Conservation (phyloP, 225 moss, liverwort and hornwort genomes). For the Climacium dendroides region DNA sequence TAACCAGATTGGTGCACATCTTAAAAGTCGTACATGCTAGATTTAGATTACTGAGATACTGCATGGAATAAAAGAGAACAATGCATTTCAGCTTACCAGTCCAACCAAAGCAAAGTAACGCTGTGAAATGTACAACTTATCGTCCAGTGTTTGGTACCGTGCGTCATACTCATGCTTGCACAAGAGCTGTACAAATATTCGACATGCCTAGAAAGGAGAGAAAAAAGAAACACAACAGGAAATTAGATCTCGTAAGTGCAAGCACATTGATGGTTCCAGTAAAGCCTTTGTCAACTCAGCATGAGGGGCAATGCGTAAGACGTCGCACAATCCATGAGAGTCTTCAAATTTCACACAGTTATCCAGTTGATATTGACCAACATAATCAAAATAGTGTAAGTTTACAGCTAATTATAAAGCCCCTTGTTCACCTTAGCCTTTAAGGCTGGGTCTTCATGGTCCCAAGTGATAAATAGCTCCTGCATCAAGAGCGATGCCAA, state of each 20-base stretch:
- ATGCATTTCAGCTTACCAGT: slow-evolving; percentile 47
- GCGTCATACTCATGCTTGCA: slow-evolving; percentile 97
- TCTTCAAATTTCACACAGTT: not conserved
- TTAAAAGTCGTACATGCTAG: not conserved
- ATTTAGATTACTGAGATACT: not conserved
- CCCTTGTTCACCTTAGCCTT: slow-evolving; percentile 58
- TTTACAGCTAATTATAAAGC: not conserved
- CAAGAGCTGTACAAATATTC: slow-evolving; percentile 86
- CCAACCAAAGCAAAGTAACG: slow-evolving; percentile 96
- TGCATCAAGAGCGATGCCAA: slow-evolving; percentile 96
- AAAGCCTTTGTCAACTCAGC: not conserved
- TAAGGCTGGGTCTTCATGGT: slow-evolving; percentile 81
- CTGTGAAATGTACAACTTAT: slow-evolving; percentile 95
- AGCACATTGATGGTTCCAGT: not conserved
- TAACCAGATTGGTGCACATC: not conserved
- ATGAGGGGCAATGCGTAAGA: not conserved
- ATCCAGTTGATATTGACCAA: not conserved
- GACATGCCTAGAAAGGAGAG: slow-evolving; percentile 57
- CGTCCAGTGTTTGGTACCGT: slow-evolving; percentile 93
- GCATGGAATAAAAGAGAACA: not conserved
- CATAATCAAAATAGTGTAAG: not conserved
- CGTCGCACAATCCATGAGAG: not conserved
- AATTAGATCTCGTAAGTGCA: not conserved
- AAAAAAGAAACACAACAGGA: not conserved
- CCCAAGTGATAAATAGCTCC: slow-evolving; percentile 92